Evolutionary conservation across 1,284 basidiomycete species (phyloP).

Genomic region (Ceratobasidium papillatum): DNA sequence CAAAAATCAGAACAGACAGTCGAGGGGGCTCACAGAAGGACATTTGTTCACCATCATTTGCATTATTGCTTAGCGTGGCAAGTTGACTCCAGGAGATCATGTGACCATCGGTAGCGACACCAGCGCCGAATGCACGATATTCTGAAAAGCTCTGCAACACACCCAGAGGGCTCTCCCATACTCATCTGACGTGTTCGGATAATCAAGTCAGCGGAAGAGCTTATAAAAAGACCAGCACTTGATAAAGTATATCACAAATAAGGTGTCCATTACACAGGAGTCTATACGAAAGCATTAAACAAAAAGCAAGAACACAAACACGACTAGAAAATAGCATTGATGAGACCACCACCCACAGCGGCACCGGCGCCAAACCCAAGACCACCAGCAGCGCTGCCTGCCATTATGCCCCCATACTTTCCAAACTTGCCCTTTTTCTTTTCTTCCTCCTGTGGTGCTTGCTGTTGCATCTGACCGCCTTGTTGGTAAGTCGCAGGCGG

Average conservation of each 20-base stretch:
- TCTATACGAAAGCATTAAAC: neutral
- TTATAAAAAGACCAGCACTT: too few relatives aligned
- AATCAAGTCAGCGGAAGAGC: too few relatives aligned
- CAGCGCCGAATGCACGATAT: too few relatives aligned
- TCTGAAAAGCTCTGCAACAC: too few relatives aligned
- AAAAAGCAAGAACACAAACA: neutral
- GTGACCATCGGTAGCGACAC: too few relatives aligned
- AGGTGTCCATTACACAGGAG: neutral
- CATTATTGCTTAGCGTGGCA: too few relatives aligned
- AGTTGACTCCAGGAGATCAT: too few relatives aligned
- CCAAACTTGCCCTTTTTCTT: constrained; percentile 69
- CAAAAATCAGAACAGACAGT: too few relatives aligned
- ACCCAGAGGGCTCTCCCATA: too few relatives aligned
- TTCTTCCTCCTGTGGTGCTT: constrained; percentile 44
- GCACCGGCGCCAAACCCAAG: constrained; percentile 75
- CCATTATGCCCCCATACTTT: constrained; percentile 62
- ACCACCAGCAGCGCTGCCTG: constrained; percentile 72
- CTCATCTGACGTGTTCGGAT: too few relatives aligned
- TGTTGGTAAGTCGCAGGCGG: constrained; percentile 37
- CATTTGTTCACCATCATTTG: too few relatives aligned
- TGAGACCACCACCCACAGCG: constrained; percentile 57
- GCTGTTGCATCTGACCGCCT: constrained; percentile 40
- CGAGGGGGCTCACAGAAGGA: too few relatives aligned
- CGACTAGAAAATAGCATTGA: constrained; percentile 58
- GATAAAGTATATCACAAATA: neutral